Percentiles rank a stretch among this genome's conserved stretches.
Evolutionary conservation across 139 green algal genomes (phyloP).

Genomic region (Coelastrella sp.): DNA sequence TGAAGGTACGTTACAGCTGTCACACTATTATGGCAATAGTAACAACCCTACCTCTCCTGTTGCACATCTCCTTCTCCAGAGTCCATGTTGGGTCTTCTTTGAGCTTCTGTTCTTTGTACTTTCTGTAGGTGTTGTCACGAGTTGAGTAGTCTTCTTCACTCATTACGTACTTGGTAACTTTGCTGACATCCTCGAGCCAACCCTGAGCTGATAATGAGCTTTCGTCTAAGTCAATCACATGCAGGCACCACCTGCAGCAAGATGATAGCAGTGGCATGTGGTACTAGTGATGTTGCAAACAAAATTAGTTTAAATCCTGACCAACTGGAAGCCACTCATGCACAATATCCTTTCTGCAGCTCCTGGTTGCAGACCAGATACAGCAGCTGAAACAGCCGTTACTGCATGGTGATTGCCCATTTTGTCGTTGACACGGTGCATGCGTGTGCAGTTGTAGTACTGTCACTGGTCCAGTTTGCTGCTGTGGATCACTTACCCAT

Average conservation of each 20-base stretch:
- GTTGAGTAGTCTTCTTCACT: constrained; percentile 94
- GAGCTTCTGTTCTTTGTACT: constrained; percentile 86
- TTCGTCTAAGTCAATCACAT: constrained; percentile 94
- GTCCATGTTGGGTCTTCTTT: constrained; percentile 92
- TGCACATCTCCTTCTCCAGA: constrained; percentile 86
- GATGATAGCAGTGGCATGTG: not conserved
- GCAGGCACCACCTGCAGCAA: constrained; percentile 77
- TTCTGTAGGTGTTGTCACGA: constrained; percentile 92
- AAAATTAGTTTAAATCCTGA: not conserved
- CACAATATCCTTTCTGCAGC: not conserved
- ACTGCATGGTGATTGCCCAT: no score
- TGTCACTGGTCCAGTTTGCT: not conserved
- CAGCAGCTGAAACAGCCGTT: no score
- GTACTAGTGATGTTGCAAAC: not conserved
- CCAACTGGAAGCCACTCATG: not conserved
- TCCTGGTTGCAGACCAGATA: no score
- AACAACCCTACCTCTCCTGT: constrained; percentile 9
- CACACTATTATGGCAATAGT: no score
- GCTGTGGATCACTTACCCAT: constrained; percentile 70
- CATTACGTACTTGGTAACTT: constrained; percentile 96
- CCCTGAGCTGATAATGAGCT: constrained; percentile 85
- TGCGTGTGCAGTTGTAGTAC: not conserved
- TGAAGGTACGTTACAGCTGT: no score
- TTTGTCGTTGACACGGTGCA: no score
- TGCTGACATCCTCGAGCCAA: constrained; percentile 96